Evolutionary conservation across 768 basidiomycete genomes (phyloP), one percentile per base, ranked within the genome.

Genomic region (Hericium coralloides): DNA sequence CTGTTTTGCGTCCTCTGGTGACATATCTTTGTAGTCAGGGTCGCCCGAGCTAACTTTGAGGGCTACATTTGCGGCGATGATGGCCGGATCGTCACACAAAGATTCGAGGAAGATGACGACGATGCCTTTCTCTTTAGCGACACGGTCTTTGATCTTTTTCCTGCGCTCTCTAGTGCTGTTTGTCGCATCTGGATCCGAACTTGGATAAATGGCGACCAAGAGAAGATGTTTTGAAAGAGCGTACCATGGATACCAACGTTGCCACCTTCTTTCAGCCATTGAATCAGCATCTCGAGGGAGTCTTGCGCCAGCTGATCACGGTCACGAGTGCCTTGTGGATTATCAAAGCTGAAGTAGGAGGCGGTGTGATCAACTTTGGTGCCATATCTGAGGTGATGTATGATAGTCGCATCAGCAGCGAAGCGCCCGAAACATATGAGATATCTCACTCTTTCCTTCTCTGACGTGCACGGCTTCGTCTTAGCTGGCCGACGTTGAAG

Each of bases 181-280:
- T 2, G 97, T 99, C 2, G 97, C 97, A 73, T 99, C 95, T 98
- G 49, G 22, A 45, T 18, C n/a, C 38, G 8, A 63, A 1, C 43
- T 15, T 22, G 23, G 51, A 55, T 52, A 37, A 38, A 17, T 23
- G n/a, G 55, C 43, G 57, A 53, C 45, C 31, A 56, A 36, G 6
- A 17, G 7, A 23, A 36, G 17, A 38, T 39, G 38, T 39, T 36
- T 50, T 37, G 31, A 0, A 10, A 23, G 1, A 62, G 59, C 76
- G 49, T 65, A 92, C 95, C 97, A 69, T 98, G 95, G 63, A 99
- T 98, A 9, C 91, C 97, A 52, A 98, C 95, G 68, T 99, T 99
- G 1, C 94, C 93, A 2, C 94, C 97, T 50, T 85, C 83, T 72
- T 91, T 93, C 59, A 99, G 72, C 97, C 97, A 99, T 41, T 84